phyloP scores from a whole-genome alignment of 148 eudicot genomes.

The Rhododendron williamsianum region DNA sequence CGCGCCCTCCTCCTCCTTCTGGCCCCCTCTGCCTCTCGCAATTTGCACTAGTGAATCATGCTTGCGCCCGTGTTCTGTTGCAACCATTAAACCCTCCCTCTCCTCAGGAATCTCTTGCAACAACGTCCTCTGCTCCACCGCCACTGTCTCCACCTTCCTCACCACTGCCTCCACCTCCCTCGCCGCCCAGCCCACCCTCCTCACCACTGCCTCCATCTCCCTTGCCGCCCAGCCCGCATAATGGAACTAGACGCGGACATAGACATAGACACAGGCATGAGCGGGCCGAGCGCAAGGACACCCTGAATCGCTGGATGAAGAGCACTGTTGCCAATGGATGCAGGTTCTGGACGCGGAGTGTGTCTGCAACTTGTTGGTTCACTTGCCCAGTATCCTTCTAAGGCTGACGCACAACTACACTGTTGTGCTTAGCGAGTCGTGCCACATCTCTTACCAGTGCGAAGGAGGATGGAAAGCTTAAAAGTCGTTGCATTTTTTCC shows the following conservation, averaged over 20 bases:
- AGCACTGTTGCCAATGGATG: background rate
- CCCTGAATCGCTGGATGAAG: background rate
- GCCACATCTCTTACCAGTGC: background rate
- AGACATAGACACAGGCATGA: background rate
- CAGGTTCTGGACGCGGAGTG: background rate
- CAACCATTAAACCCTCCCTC: background rate
- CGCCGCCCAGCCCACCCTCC: background rate
- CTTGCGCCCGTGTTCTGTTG: conserved; percentile 30
- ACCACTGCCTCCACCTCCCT: conserved; percentile 6
- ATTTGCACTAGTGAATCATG: conserved; percentile 57
- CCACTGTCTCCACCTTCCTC: background rate
- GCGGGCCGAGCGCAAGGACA: background rate
- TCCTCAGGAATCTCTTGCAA: background rate
- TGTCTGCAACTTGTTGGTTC: background rate
- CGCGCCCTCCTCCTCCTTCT: conserved; percentile 12
- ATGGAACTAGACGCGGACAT: background rate
- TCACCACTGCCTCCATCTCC: background rate
- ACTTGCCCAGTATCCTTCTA: background rate
- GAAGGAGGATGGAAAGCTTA: background rate
- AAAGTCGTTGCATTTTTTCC: background rate
- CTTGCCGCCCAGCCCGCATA: background rate
- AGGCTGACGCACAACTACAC: background rate
- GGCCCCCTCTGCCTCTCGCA: conserved; percentile 53
- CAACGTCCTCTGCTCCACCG: background rate
- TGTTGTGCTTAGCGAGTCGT: background rate